Conservation (phyloP, 1,284 basidiomycete genomes). For the Marasmius sp. region DNA sequence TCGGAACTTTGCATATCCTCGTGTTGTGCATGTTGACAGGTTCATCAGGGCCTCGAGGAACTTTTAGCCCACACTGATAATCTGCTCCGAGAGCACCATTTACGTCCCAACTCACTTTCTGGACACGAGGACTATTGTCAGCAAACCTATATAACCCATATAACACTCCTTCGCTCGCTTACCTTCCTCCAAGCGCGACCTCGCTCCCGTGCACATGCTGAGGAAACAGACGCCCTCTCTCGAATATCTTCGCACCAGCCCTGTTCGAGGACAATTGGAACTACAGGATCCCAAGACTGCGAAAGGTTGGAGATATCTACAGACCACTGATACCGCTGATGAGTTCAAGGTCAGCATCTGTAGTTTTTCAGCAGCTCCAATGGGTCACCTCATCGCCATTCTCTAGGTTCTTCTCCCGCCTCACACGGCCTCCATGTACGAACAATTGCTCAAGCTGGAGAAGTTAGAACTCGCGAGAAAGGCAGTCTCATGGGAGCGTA, state of each 20-base stretch:
- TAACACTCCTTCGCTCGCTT: not conserved
- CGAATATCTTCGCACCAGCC: conserved; percentile 58
- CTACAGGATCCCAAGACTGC: conserved; percentile 52
- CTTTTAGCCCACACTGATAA: conserved; percentile 2
- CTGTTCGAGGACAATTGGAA: conserved; percentile 72
- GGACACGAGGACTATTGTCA: not conserved
- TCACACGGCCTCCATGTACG: conserved; percentile 67
- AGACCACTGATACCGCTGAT: conserved; percentile 72
- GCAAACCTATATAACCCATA: conserved; percentile 2
- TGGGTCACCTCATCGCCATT: not conserved
- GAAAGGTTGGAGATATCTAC: conserved; percentile 66
- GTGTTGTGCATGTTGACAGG: not conserved
- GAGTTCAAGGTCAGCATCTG: conserved; percentile 57
- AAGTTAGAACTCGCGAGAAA: conserved; percentile 57
- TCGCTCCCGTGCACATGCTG: conserved; percentile 21
- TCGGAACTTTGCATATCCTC: not conserved
- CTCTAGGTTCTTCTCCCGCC: conserved; percentile 65
- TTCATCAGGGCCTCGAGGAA: not conserved
- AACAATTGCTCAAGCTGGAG: conserved; percentile 62
- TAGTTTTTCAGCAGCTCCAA: conserved; percentile 11
- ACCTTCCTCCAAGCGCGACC: conserved; percentile 14
- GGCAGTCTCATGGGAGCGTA: conserved; percentile 59
- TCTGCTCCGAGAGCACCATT: not conserved
- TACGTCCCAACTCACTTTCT: not conserved
- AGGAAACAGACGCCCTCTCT: conserved; percentile 31